Conservation (phyloP, 179 eudicot genomes). For the Actinidia polygama region DNA sequence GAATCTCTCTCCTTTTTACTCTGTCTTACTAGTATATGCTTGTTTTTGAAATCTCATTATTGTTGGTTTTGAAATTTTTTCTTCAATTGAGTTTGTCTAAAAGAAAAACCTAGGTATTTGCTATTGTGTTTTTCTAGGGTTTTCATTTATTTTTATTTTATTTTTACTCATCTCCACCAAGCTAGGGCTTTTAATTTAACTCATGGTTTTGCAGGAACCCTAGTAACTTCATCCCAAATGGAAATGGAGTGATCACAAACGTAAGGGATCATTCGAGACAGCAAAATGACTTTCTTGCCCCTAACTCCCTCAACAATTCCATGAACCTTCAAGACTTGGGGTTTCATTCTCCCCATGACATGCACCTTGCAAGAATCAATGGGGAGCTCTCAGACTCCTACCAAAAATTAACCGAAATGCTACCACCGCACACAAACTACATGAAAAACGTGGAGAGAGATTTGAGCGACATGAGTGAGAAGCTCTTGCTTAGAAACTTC, state of each 20-base stretch:
- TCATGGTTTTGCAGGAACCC: conserved; percentile 23
- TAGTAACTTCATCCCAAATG: conserved; percentile 22
- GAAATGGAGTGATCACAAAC: conserved; percentile 14
- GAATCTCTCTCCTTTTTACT: conserved; percentile 23
- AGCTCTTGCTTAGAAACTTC: conserved; percentile 46
- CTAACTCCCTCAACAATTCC: conserved; percentile 10
- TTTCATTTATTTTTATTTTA: background rate
- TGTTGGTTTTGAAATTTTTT: background rate
- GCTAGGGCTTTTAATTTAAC: too few species aligned
- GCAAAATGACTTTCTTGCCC: conserved; percentile 24
- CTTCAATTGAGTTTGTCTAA: too few species aligned
- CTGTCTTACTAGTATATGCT: conserved; percentile 18
- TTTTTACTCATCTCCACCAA: background rate
- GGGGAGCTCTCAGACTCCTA: conserved; percentile 37
- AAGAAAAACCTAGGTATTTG: too few species aligned
- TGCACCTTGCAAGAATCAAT: conserved; percentile 33
- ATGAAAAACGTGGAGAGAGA: conserved; percentile 26
- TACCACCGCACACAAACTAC: conserved; percentile 17
- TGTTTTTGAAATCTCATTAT: background rate
- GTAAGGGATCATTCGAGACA: conserved; percentile 19
- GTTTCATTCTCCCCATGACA: conserved; percentile 23
- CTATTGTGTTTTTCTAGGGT: background rate
- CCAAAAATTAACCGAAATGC: conserved; percentile 45
- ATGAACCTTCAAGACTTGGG: conserved; percentile 18
- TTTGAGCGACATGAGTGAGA: conserved; percentile 33